These are phyloP conservation scores for Aspergillus novofumigatus DNA, from an alignment of 2,329 filamentous ascomycete genomes.

Conservation along the genomic window DNA sequence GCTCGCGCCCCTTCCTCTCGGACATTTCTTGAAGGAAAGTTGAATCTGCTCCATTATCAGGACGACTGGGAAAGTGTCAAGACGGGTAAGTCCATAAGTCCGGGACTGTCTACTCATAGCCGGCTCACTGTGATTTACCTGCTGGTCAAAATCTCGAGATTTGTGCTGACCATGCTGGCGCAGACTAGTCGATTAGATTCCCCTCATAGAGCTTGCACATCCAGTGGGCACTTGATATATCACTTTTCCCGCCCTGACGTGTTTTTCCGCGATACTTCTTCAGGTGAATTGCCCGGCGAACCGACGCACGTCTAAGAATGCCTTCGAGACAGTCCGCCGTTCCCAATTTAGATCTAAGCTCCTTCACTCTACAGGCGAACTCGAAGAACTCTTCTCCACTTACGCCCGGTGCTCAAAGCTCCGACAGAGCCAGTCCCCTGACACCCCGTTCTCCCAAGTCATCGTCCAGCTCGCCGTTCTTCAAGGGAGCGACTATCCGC, in stretches of 20 bases:
- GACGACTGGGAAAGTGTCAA: neutral
- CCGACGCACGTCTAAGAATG: conserved; percentile 26
- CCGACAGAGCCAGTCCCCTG: conserved; percentile 32
- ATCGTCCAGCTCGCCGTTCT: conserved; percentile 32
- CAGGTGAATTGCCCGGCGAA: neutral
- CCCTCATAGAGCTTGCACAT: neutral
- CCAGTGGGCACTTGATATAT: neutral
- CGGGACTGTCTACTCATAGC: neutral
- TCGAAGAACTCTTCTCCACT: conserved; percentile 29
- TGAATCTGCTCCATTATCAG: neutral
- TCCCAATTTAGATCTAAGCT: conserved; percentile 36
- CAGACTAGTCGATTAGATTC: neutral
- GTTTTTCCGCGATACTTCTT: neutral
- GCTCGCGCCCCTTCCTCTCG: neutral
- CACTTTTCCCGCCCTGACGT: conserved; percentile 2
- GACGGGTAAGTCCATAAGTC: neutral
- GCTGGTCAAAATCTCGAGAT: neutral
- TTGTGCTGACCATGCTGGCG: neutral
- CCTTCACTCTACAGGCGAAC: conserved; percentile 27
- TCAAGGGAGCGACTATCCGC: conserved; percentile 39
- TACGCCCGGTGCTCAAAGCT: conserved; percentile 32
- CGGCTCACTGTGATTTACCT: neutral
- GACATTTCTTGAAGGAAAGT: neutral
- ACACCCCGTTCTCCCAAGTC: conserved; percentile 38
- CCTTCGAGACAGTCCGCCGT: conserved; percentile 33